Base-by-base conservation (phyloP, 2,329 filamentous ascomycete species). In the Aspergillus felis region DNA sequence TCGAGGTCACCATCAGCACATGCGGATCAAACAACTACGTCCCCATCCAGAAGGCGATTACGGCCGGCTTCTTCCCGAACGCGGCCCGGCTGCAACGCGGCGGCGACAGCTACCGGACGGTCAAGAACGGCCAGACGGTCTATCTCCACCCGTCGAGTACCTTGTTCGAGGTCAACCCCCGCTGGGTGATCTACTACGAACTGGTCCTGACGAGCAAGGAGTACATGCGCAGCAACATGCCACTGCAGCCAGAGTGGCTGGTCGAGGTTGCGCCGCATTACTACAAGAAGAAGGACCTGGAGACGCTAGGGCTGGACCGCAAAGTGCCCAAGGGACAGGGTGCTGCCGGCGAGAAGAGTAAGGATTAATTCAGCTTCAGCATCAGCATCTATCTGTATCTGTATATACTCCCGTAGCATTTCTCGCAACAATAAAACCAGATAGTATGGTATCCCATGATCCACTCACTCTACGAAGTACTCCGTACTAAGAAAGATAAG, bases 201-300 rank as follows among this genome's bases (percentile, higher is more conserved):
- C 81, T 99, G 22, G 91, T 97, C 7, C 82, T 97, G 66, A 99
- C 94, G 25, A 95, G 90, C 25, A 95, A 95, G 79, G 93, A 97
- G 79, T 99, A 93, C 73, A 95, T 96, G 87, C 82, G 93, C 25
- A 90, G 86, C 67, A 89, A 89, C 57, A 87, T 96, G 81, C 92
- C 92, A 1, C 84, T 97, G 53, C 87, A 95, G 69, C 81, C 89
- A 0, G 86, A 87, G 70, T 97, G 92, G 92, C 72, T 99, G 66
- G 84, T 86, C 6, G 93, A 97, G 75, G 85, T 94, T 59, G 94
- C 94, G 60, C 93, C 93, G 61, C 94, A 97, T 78, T 96, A 92
- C 70, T 91, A 97, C 73, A 97, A 96, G 78, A 89, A 90, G 78
- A 89, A 91, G 76, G 92, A 97, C 70, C 74, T 97, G 44, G 93